Conservation (phyloP, 345 rosid genomes). For the Sapria himalayana region DNA sequence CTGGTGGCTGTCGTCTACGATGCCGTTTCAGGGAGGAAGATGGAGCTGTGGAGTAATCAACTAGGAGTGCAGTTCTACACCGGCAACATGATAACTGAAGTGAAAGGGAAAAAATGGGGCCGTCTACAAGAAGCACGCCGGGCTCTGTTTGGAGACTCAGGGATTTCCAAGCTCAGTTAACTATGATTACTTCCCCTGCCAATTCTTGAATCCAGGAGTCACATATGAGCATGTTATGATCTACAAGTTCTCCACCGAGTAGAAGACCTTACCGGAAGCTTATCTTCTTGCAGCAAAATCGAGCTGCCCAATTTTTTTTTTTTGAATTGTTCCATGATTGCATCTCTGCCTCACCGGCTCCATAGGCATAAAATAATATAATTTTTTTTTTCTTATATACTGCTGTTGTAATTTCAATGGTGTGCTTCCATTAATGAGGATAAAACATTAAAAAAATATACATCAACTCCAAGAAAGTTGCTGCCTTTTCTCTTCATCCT, state of each 20-base stretch:
- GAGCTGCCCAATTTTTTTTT: too few species aligned
- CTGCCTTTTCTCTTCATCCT: too few species aligned
- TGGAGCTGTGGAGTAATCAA: constrained; percentile 53
- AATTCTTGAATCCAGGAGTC: constrained; percentile 38
- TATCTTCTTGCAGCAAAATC: too few species aligned
- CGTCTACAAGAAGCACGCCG: constrained; percentile 32
- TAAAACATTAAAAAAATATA: too few species aligned
- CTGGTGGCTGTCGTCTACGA: constrained; percentile 40
- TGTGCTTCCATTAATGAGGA: too few species aligned
- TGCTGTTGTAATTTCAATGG: too few species aligned
- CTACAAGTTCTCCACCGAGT: constrained; percentile 36
- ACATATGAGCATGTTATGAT: constrained; percentile 43
- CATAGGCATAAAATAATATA: too few species aligned
- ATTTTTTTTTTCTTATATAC: too few species aligned
- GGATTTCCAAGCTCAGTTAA: constrained; percentile 77
- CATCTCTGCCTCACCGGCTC: too few species aligned
- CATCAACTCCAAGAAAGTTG: too few species aligned
- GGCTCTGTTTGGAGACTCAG: constrained; percentile 53
- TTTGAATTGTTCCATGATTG: too few species aligned
- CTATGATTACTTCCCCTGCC: constrained; percentile 53
- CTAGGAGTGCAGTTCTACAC: constrained; percentile 66
- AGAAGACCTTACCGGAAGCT: too few species aligned
- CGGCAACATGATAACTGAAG: constrained; percentile 22
- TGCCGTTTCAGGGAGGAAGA: constrained; percentile 33
- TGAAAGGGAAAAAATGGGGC: constrained; percentile 30